Conservation (phyloP, 2,329 filamentous ascomycete genomes). For the Metarhizium guizhouense region DNA sequence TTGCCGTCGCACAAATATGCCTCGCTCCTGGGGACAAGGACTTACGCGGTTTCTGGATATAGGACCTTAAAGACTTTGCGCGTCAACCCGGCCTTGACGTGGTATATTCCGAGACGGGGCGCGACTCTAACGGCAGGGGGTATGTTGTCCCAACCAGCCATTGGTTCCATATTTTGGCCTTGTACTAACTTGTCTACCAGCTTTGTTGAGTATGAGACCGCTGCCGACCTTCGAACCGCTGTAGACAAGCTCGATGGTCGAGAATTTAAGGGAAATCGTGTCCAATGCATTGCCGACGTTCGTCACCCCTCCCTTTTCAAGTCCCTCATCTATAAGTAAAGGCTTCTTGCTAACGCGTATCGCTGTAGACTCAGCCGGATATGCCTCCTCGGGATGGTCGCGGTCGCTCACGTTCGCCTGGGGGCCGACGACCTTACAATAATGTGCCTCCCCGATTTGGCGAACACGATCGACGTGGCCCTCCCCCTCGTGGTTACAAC, state of each 20-base stretch:
- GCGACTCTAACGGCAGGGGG: slow-evolving; percentile 88
- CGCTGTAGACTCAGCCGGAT: slow-evolving; percentile 67
- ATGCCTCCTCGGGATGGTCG: slow-evolving; percentile 52
- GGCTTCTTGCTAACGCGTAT: neutral
- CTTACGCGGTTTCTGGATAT: slow-evolving; percentile 75
- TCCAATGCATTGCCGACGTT: slow-evolving; percentile 85
- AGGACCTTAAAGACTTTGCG: slow-evolving; percentile 99
- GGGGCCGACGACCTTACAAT: slow-evolving; percentile 48
- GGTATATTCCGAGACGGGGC: slow-evolving; percentile 93
- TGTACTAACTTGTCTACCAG: slow-evolving; percentile 33
- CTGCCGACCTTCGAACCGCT: slow-evolving; percentile 77
- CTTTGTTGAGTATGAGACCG: slow-evolving; percentile 96
- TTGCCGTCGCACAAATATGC: slow-evolving; percentile 6
- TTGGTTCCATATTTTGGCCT: slow-evolving; percentile 6
- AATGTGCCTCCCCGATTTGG: slow-evolving; percentile 49
- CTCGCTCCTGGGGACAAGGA: slow-evolving; percentile 51
- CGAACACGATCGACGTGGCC: slow-evolving; percentile 75
- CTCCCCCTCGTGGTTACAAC: slow-evolving; percentile 60
- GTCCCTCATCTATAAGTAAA: neutral
- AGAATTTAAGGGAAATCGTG: slow-evolving; percentile 85
- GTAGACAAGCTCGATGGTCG: slow-evolving; percentile 90
- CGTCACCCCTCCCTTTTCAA: slow-evolving; percentile 21
- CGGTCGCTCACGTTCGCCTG: slow-evolving; percentile 71
- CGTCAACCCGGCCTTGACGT: slow-evolving; percentile 94
- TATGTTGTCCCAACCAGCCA: slow-evolving; percentile 35